Evolutionary conservation across 495 filamentous ascomycete species (phyloP).

Genomic region (Xylaria sp.): DNA sequence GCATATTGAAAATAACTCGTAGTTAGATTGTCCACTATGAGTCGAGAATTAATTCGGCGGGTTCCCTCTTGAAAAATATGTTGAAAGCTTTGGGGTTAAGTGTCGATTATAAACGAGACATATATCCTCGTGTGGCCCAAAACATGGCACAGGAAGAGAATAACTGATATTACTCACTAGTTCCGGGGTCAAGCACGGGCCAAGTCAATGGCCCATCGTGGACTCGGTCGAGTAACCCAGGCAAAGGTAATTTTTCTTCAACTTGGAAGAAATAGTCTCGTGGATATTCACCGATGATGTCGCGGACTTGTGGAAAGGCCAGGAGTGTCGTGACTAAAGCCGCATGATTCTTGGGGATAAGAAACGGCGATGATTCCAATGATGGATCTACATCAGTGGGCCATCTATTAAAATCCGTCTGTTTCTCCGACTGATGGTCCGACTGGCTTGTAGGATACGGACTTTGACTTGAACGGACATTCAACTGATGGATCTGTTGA

Average conservation of each 20-base stretch:
- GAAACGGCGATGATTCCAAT: slow-evolving; percentile 40
- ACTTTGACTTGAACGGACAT: slow-evolving; percentile 34
- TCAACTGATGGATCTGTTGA: slow-evolving; percentile 41
- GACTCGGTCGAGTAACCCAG: slow-evolving; percentile 36
- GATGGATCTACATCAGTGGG: slow-evolving; percentile 35
- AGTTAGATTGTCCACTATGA: slow-evolving; percentile 26
- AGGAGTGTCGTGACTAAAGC: slow-evolving; percentile 40
- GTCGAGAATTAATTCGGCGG: background rate
- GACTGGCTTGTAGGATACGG: slow-evolving; percentile 40
- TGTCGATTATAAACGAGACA: background rate
- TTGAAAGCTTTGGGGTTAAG: background rate
- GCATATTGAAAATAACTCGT: slow-evolving; percentile 43
- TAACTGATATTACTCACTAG: slow-evolving; percentile 26
- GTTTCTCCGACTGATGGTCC: slow-evolving; percentile 36
- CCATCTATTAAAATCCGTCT: slow-evolving; percentile 36
- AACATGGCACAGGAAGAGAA: background rate
- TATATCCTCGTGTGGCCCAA: background rate
- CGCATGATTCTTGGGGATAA: slow-evolving; percentile 43
- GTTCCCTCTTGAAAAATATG: background rate
- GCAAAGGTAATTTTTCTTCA: slow-evolving; percentile 40
- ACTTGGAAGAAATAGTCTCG: slow-evolving; percentile 43
- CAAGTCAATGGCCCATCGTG: slow-evolving; percentile 34
- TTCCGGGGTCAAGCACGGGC: slow-evolving; percentile 38
- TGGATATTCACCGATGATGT: slow-evolving; percentile 41
- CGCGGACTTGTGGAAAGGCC: slow-evolving; percentile 38